phyloP scores from a whole-genome alignment of 139 green algal genomes.

The Tetradesmus obliquus region DNA sequence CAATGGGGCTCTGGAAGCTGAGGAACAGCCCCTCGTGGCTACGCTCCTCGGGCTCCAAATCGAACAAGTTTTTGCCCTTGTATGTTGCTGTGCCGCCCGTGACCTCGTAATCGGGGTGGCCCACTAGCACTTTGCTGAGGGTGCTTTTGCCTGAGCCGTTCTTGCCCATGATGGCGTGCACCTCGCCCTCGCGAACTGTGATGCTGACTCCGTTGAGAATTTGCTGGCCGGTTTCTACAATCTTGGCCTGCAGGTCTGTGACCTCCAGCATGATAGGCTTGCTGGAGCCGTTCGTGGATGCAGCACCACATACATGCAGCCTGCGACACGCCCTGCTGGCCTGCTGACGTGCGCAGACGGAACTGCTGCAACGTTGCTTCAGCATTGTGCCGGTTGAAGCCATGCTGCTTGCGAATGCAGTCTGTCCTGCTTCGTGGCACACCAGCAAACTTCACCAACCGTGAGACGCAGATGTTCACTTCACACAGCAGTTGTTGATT shows the following conservation, averaged over 20 bases:
- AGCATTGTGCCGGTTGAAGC: background rate
- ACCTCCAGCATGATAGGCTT: slow-evolving; percentile 80
- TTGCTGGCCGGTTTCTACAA: slow-evolving; percentile 79
- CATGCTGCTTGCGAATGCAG: background rate
- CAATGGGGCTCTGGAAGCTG: slow-evolving; percentile 94
- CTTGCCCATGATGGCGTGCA: slow-evolving; percentile 99
- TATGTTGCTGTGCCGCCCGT: slow-evolving; percentile 87
- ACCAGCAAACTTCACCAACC: background rate
- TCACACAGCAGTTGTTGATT: background rate
- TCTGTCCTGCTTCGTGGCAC: background rate
- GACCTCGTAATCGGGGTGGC: slow-evolving; percentile 98
- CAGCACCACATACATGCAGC: background rate
- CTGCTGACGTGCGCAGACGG: background rate
- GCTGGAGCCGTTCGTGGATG: background rate
- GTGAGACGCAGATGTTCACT: background rate
- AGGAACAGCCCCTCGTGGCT: slow-evolving; percentile 95
- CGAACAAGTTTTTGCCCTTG: slow-evolving; percentile 95
- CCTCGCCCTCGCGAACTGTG: slow-evolving; percentile 79
- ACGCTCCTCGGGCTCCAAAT: slow-evolving; percentile 93
- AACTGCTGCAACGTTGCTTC: slow-evolving; percentile 4
- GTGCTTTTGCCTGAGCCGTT: slow-evolving; percentile 98
- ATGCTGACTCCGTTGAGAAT: slow-evolving; percentile 97
- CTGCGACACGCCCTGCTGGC: background rate
- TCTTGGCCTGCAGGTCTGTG: slow-evolving; percentile 80
- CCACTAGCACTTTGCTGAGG: slow-evolving; percentile 96